These are phyloP conservation scores for Dipteronia dyeriana DNA, from an alignment of 345 rosid species.

Conservation along the genomic window DNA sequence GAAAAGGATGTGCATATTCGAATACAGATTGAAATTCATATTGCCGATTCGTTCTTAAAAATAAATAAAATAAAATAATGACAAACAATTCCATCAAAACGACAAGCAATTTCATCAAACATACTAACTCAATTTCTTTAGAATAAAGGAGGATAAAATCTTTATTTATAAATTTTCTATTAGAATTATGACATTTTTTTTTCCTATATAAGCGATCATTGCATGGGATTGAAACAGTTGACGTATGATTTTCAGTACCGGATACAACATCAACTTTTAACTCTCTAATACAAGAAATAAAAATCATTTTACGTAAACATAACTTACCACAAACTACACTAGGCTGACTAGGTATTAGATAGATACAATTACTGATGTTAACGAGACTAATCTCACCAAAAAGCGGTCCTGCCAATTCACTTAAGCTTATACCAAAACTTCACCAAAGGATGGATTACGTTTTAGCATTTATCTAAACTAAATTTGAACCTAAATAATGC, in stretches of 20 bases:
- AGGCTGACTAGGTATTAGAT: neutral
- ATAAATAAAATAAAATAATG: too few species aligned
- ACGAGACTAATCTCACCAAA: too few species aligned
- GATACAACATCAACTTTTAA: too few species aligned
- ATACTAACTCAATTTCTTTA: neutral
- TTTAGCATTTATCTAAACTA: neutral
- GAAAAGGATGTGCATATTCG: too few species aligned
- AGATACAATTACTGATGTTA: too few species aligned
- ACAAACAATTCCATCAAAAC: too few species aligned
- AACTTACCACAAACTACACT: neutral
- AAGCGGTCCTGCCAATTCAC: too few species aligned
- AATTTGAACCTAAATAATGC: neutral
- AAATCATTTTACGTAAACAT: neutral
- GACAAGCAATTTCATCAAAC: neutral
- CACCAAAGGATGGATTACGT: neutral
- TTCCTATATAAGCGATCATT: neutral
- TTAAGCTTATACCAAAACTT: too few species aligned
- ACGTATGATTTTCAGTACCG: neutral
- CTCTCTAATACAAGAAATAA: neutral
- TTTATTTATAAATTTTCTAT: neutral
- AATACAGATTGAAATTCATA: too few species aligned
- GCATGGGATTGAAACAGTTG: neutral
- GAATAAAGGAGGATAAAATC: neutral
- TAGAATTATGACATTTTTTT: too few species aligned
- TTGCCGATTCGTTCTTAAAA: too few species aligned